These are phyloP conservation scores for Talaromyces sp. DNA, from an alignment of 2,329 filamentous ascomycete species.

Conservation along the genomic window DNA sequence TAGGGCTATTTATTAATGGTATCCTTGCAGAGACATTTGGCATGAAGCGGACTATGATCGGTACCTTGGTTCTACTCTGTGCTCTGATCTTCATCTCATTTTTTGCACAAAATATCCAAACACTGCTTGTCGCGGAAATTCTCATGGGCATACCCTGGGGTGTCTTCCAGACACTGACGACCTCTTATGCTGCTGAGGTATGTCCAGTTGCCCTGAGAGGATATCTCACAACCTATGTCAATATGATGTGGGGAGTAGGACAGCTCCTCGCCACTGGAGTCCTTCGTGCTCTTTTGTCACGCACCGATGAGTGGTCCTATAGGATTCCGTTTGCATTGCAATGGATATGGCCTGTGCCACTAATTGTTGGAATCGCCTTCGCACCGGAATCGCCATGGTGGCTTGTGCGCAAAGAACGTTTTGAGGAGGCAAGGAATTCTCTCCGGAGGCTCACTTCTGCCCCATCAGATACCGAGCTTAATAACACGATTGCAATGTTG, in stretches of 20 bases:
- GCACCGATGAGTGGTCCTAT: constrained; percentile 47
- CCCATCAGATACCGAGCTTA: constrained; percentile 65
- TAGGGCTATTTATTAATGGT: constrained; percentile 48
- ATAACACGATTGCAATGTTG: constrained; percentile 52
- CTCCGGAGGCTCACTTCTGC: constrained; percentile 39
- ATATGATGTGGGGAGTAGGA: constrained; percentile 45
- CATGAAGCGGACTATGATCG: constrained; percentile 47
- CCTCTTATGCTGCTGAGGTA: constrained; percentile 43
- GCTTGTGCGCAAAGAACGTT: constrained; percentile 37
- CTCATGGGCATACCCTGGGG: constrained; percentile 49
- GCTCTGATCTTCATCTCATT: constrained; percentile 48
- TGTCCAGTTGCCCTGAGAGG: constrained; percentile 41
- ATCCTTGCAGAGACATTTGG: constrained; percentile 48
- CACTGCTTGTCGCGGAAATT: constrained; percentile 46
- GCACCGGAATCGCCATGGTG: constrained; percentile 50
- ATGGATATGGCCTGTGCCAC: constrained; percentile 50
- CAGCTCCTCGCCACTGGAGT: constrained; percentile 49
- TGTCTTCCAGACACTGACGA: constrained; percentile 45
- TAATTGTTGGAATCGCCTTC: constrained; percentile 42
- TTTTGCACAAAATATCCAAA: constrained; percentile 43
- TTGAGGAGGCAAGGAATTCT: constrained; percentile 30
- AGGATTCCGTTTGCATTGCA: constrained; percentile 48
- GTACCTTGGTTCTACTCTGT: constrained; percentile 40
- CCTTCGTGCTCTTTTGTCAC: constrained; percentile 45
- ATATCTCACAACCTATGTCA: constrained; percentile 43